Evolutionary conservation across 1,139 yeast species (phyloP).

Genomic region (Protomyces inundatus): DNA sequence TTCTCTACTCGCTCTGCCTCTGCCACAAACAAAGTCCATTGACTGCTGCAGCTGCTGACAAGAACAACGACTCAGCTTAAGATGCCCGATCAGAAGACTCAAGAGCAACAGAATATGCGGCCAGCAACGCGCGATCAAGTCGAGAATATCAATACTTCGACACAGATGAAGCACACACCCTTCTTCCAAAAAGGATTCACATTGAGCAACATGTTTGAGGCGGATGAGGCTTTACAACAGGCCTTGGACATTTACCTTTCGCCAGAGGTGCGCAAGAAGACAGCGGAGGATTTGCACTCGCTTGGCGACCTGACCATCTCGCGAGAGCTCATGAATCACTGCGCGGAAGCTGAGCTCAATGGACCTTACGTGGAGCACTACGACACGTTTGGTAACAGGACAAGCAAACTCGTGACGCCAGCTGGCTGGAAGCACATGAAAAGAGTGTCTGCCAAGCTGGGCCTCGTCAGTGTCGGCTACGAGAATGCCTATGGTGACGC

Average conservation of each 20-base stretch:
- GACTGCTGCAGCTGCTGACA: too few species aligned
- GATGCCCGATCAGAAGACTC: neutral
- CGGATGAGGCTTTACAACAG: neutral
- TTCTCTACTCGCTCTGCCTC: too few species aligned
- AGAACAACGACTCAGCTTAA: neutral
- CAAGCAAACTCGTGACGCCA: slow-evolving; percentile 36
- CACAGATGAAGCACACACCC: neutral
- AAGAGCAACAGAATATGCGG: neutral
- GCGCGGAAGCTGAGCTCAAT: slow-evolving; percentile 37
- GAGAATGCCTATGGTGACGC: slow-evolving; percentile 34
- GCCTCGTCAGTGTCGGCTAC: slow-evolving; percentile 36
- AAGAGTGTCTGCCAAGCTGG: slow-evolving; percentile 34
- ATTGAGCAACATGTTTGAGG: neutral
- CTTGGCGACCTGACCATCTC: slow-evolving; percentile 35
- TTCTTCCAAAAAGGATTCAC: neutral
- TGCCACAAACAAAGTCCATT: too few species aligned
- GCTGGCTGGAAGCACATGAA: slow-evolving; percentile 38
- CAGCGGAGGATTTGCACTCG: slow-evolving; percentile 29
- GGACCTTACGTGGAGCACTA: slow-evolving; percentile 36
- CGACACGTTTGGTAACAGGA: slow-evolving; percentile 36
- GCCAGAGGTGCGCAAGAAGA: neutral
- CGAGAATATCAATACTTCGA: neutral
- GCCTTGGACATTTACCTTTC: neutral
- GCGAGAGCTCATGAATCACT: slow-evolving; percentile 35
- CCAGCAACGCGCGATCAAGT: neutral